Evolutionary conservation across 179 eudicot genomes (phyloP), one percentile per base, ranked within the genome.

Genomic region (Beta macrorhiza): DNA sequence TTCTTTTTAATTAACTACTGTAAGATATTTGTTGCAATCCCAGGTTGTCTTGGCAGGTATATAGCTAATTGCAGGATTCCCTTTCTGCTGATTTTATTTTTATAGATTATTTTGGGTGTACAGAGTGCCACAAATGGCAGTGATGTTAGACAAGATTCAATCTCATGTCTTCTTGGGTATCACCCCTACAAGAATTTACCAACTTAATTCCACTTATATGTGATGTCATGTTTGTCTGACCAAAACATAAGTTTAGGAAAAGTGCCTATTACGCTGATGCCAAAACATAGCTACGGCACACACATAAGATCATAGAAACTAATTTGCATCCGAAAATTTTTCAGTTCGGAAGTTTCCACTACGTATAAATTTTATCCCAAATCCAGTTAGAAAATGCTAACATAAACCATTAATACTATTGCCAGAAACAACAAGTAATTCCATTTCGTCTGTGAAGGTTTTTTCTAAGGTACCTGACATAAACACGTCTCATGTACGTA

Each of bases 401-500:
- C 69, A 76, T 13, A 81, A 70, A 58, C 47, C 61, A 70, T 19
- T 49, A 5, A 13, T 53, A 22, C 51, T 55, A 53, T n/a, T 44
- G 11, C 12, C 57, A 61, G 1, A 12, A 53, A 15, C n/a, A 25
- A 20, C 15, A 25, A 42, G 52, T 53, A 76, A 9, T 52, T 58
- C 14, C 29, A 55, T 22, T 29, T 79, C 63, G 55, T 7, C 49
- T 42, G 12, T 11, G 57, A 63, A 70, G 58, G 29, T 74, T 10
- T 47, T 58, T 49, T 52, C 9, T 62, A 19, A 42, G 44, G 22
- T 92, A 95, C 99, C 89, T 94, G 85, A 89, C 84, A 74, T 92
- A 95, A 55, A 91, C 93, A 59, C 98, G 98, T 85, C 99, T 92
- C 99, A 95, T 93, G 80, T 95, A 93, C 22, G 98, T 84, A 80